Evolutionary conservation across 352 stramenopile species (phyloP), one percentile per base, ranked within the genome.

Genomic region (Pythium graminicola): DNA sequence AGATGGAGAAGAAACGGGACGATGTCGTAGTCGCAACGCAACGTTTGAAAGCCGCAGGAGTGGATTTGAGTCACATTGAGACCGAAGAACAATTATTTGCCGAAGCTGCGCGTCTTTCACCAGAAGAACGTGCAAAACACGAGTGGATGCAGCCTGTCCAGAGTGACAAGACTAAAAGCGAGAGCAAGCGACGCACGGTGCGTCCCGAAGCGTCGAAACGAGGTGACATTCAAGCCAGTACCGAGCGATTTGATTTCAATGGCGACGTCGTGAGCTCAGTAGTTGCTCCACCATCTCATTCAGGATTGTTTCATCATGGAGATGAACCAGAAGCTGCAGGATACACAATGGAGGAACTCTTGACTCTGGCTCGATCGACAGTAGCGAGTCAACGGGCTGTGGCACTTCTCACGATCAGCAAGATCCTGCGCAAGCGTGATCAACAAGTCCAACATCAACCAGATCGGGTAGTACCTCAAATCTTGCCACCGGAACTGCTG

Each of bases 281-380:
- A 27, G 42, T 43, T 1, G 39, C 66, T 8, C 40, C 72, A 4
- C 71, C 75, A 7, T 50, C 59, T 17, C 72, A 86, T 41, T 89
- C 82, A 1, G 82, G 82, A 13, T 66, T 93, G 0, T 91, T 86
- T 44, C 82, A 93, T 44, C 82, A 93, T 44, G 82, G 82, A 0
- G 77, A 91, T 36, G 74, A 89, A 16, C 82, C 80, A 0, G 68
- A 89, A 0, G 71, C 64, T 23, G 67, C 82, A 1, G 82, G 82
- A 3, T 93, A 91, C 59, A 93, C 80, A 7, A 59, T 88, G 32
- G 60, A 69, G 2, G 82, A 93, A 50, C 69, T 93, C 7, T 46
- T 91, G 6, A 73, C 86, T 7, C 64, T 93, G 9, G 76, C 82
- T 4, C 76, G 80, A 9, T 88, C 75, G 42, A 86, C 74, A 17